A percentile compares a stretch with the other conserved stretches of the same genome.
Conservation (phyloP, 305 asterid genomes). For the Fraxinus velutina region DNA sequence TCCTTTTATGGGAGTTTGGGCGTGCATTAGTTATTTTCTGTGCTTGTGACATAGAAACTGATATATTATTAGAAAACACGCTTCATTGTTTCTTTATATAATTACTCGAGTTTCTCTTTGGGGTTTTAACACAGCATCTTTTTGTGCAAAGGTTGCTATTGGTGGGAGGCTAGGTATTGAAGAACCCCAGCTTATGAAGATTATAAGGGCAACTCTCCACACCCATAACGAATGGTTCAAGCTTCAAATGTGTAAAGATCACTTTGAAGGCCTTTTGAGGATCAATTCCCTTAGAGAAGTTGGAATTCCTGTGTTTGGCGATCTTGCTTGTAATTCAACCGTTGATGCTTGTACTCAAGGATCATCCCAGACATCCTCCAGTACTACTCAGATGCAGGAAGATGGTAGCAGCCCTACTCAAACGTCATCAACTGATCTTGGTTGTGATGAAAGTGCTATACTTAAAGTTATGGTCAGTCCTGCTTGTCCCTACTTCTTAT, state of each 20-base stretch:
- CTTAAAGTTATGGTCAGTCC: slow-evolving; percentile 90
- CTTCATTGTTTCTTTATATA: not conserved
- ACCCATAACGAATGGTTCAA: slow-evolving; percentile 91
- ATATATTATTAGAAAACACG: not conserved
- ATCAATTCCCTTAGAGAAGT: slow-evolving; percentile 68
- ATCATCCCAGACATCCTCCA: slow-evolving; percentile 69
- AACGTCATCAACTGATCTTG: slow-evolving; percentile 54
- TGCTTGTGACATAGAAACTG: not conserved
- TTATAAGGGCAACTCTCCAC: slow-evolving; percentile 66
- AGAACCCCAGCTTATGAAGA: slow-evolving; percentile 94
- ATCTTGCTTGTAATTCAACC: slow-evolving; percentile 51
- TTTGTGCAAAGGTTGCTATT: slow-evolving; percentile 66
- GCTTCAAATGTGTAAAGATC: slow-evolving; percentile 95
- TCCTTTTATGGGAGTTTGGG: not conserved
- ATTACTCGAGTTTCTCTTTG: not conserved
- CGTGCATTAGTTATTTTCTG: not conserved
- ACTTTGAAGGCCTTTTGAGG: slow-evolving; percentile 75
- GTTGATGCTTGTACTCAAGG: slow-evolving; percentile 61
- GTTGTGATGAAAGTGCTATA: slow-evolving; percentile 83
- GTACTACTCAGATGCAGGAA: slow-evolving; percentile 52
- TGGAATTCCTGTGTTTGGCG: slow-evolving; percentile 52
- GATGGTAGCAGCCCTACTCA: slow-evolving; percentile 75
- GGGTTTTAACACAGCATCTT: slow-evolving; percentile 21
- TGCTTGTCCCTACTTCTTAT: not conserved
- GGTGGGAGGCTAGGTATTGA: slow-evolving; percentile 80